A percentile compares a stretch with the other conserved stretches of the same genome.
Conservation (phyloP, 2,329 filamentous ascomycete genomes). For the Pezicula radicicola region DNA sequence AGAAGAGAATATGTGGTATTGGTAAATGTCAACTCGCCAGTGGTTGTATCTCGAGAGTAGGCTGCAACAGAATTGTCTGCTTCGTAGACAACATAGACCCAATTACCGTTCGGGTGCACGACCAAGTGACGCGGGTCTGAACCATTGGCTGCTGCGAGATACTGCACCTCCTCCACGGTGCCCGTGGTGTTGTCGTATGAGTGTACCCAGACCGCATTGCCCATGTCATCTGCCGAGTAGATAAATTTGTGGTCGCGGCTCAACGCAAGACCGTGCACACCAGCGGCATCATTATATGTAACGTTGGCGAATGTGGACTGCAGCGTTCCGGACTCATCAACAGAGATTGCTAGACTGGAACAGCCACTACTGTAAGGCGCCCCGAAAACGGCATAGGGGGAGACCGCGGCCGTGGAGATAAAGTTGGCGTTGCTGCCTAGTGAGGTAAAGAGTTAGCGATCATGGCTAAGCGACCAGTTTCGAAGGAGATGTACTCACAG, state of each 20-base stretch:
- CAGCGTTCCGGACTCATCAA: constrained; percentile 16
- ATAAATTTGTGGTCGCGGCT: constrained; percentile 22
- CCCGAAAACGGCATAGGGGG: constrained; percentile 21
- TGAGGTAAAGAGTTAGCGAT: background rate
- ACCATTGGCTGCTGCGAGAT: constrained; percentile 16
- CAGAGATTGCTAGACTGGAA: constrained; percentile 16
- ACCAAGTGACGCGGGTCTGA: constrained; percentile 25
- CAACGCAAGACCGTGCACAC: constrained; percentile 26
- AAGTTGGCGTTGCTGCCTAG: constrained; percentile 15
- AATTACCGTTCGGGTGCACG: constrained; percentile 25
- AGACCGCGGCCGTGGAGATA: constrained; percentile 6
- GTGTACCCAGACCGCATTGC: constrained; percentile 29
- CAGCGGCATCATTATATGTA: constrained; percentile 16
- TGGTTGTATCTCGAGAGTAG: constrained; percentile 21
- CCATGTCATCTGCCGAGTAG: constrained; percentile 29
- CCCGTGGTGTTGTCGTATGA: constrained; percentile 17
- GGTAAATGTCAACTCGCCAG: constrained; percentile 16
- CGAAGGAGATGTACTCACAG: constrained; percentile 1
- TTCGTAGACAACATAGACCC: constrained; percentile 27
- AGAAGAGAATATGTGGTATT: constrained; percentile 5
- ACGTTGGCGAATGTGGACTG: constrained; percentile 11
- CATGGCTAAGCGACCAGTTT: too few species aligned
- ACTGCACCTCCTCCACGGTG: constrained; percentile 16
- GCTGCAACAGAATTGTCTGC: constrained; percentile 20
- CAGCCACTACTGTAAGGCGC: constrained; percentile 19